phyloP scores from a whole-genome alignment of 2,329 filamentous ascomycete species.

The Macroventuria anomochaeta region DNA sequence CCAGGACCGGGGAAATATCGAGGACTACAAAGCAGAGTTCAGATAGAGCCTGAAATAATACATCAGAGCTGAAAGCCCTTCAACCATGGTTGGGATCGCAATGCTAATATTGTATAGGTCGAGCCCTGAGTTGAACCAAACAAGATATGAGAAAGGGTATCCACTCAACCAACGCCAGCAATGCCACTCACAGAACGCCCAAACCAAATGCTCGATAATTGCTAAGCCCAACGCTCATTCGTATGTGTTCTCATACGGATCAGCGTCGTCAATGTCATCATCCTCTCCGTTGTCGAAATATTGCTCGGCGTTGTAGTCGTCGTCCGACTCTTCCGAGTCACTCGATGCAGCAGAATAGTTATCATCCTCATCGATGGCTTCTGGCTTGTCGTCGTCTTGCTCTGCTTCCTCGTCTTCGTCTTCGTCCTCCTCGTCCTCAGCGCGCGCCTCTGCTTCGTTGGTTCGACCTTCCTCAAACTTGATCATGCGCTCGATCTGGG shows the following conservation, averaged over 20 bases:
- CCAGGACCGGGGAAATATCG: too few species aligned
- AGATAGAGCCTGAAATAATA: too few species aligned
- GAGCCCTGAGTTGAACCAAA: not conserved
- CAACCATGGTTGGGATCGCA: not conserved
- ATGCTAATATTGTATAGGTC: not conserved
- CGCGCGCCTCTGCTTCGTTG: constrained; percentile 55
- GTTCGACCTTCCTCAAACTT: constrained; percentile 53
- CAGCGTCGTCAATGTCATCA: constrained; percentile 52
- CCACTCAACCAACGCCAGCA: constrained; percentile 20
- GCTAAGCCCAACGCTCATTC: constrained; percentile 23
- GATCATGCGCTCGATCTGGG: constrained; percentile 49
- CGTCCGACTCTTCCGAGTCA: constrained; percentile 68
- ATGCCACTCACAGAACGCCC: constrained; percentile 17
- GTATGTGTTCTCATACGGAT: constrained; percentile 47
- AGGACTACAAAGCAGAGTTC: not conserved
- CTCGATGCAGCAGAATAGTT: constrained; percentile 60
- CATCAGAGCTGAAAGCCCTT: not conserved
- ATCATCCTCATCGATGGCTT: constrained; percentile 65
- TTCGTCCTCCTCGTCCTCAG: constrained; percentile 51
- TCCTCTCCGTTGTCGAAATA: constrained; percentile 61
- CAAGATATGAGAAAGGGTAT: constrained; percentile 24
- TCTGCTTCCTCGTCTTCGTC: constrained; percentile 57
- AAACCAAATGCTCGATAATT: not conserved
- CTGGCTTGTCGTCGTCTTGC: constrained; percentile 58
- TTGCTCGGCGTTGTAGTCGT: constrained; percentile 68